Base-by-base conservation (phyloP, 1,284 basidiomycete species). In the Caloboletus inedulis region DNA sequence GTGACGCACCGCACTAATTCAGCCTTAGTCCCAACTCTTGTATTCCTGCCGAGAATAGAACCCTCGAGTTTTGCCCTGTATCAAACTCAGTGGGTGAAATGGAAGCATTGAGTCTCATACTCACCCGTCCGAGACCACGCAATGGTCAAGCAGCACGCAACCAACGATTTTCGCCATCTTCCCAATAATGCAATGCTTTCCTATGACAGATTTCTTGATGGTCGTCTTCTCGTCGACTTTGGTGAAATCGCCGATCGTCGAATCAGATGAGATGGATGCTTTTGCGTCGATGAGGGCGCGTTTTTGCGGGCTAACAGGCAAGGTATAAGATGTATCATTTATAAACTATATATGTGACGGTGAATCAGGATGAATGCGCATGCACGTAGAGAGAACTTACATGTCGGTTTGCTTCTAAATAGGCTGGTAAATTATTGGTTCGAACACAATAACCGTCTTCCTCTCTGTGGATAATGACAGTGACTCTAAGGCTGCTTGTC, bases 141-240 rank as follows among this genome's bases (percentile, higher is more conserved):
- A 95, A 62, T 94, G 91, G 65, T 98, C 95, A 68, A 97, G 81
- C 27, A 99, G 69, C 12, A 98, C 82, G 61, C 89, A 94, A n/a
- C 91, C 89, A 1, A 79, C 80, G 51, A 98, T 83, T 69, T 88
- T 94, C 29, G 82, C 88, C 72, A 88, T 88, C 66, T 86, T 91
- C 12, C 94, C 94, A 55, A 98, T 91, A 21, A 84, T 72, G 62
- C 93, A 96, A 64, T 95, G 92, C 55, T 87, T 81, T 6, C 96
- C 96, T 23, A 98, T 82, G 21, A 95, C 80, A 8, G 87, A 90
- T 59, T 88, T 87, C 70, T 97, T 98, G 70, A 99, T 86, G 31
- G 77, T 87, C 18, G 90, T 84, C 41, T 86, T 84, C 65, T 98
- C 95, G 7, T 86, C 88, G 7, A 99, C 77, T 47, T 84, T 83